Conservation (phyloP, 1,139 yeast species). For the Groenewaldozyma sp. region DNA sequence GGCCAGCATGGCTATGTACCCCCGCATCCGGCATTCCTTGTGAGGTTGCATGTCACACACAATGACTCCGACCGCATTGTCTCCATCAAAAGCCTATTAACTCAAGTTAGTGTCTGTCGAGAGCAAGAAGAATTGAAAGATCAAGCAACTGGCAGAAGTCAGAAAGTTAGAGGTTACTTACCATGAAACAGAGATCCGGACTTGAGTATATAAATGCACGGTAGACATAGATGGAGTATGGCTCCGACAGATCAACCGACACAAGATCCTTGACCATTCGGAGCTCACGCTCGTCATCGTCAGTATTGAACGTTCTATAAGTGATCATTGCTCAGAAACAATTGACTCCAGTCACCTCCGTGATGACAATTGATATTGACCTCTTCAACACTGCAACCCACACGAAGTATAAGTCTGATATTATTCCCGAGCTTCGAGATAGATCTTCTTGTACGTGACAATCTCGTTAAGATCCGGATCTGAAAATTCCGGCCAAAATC, state of each 20-base stretch:
- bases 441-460: no score
- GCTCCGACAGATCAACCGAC: constrained; percentile 58
- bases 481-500: no score
- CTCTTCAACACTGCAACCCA: no score
- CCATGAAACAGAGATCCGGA: constrained; percentile 54
- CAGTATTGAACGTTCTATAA: constrained; percentile 1
- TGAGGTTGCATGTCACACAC: constrained; percentile 81
- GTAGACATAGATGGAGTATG: constrained; percentile 64
- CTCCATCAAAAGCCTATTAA: constrained; percentile 23
- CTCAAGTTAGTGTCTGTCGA: no score
- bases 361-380: no score
- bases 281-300: constrained; percentile 20
- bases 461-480: no score
- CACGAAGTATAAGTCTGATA: no score
- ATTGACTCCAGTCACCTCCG: not conserved
- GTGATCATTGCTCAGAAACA: not conserved
- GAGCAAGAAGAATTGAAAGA: no score
- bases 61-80: constrained; percentile 58
- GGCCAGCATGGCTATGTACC: constrained; percentile 94
- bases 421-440: no score
- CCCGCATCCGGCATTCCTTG: constrained; percentile 55
- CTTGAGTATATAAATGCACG: constrained; percentile 59
- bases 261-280: constrained; percentile 37
- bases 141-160: no score
- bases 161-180: constrained; percentile 17